These are phyloP conservation scores for Lobulomyces angularis DNA, from an alignment of 192 early-diverging fungal genomes.

Conservation along the genomic window DNA sequence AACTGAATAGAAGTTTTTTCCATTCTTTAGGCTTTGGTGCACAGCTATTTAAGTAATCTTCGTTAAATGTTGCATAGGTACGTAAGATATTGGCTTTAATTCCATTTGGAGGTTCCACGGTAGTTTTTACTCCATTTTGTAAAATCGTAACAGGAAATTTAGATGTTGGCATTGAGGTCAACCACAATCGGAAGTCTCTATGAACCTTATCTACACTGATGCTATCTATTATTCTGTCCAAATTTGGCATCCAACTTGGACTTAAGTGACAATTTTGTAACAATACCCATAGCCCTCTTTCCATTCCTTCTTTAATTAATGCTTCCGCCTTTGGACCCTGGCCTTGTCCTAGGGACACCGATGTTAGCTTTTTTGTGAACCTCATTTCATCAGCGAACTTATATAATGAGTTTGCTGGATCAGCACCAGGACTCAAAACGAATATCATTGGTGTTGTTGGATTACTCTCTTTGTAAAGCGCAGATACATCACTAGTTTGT, in stretches of 20 bases:
- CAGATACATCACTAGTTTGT: conserved; percentile 36
- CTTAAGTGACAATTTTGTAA: conserved; percentile 47
- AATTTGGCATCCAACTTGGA: conserved; percentile 47
- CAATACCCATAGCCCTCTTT: conserved; percentile 44
- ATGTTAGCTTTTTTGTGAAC: conserved; percentile 38
- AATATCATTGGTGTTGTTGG: conserved; percentile 41
- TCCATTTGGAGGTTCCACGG: conserved; percentile 45
- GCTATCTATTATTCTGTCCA: conserved; percentile 42
- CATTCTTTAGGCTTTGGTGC: conserved; percentile 31
- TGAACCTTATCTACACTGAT: conserved; percentile 44
- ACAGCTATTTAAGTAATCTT: conserved; percentile 34
- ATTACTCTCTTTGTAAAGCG: conserved; percentile 43
- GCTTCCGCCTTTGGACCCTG: conserved; percentile 45
- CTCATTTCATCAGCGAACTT: conserved; percentile 52
- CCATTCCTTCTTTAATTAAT: conserved; percentile 45
- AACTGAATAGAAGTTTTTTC: conserved; percentile 42
- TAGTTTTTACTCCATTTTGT: conserved; percentile 50
- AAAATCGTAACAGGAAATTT: conserved; percentile 50
- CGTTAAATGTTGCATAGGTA: conserved; percentile 43
- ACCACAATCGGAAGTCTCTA: conserved; percentile 42
- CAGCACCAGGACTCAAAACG: conserved; percentile 44
- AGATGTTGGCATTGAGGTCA: conserved; percentile 43
- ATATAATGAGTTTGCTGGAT: conserved; percentile 40
- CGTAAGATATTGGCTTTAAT: conserved; percentile 45
- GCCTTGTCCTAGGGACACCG: conserved; percentile 45